phyloP scores from a whole-genome alignment of 2,329 filamentous ascomycete genomes.

The Colletotrichum costaricense region DNA sequence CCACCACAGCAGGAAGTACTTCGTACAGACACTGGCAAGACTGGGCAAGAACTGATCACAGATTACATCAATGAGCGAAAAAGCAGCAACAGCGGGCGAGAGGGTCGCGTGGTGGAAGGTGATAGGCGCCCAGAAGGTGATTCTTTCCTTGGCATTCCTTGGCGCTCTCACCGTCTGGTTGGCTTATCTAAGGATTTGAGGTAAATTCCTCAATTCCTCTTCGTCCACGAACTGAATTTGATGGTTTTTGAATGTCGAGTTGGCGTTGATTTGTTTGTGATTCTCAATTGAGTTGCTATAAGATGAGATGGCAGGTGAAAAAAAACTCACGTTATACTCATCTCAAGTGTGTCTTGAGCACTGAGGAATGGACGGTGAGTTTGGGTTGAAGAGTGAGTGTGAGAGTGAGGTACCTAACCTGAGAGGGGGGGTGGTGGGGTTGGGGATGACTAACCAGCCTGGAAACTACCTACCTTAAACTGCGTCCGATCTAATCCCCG shows the following conservation, averaged over 20 bases:
- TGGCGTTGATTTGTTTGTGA: neutral
- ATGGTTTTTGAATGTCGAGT: neutral
- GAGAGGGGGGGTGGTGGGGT: too few species aligned
- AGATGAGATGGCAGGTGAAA: neutral
- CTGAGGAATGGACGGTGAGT: neutral
- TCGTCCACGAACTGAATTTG: neutral
- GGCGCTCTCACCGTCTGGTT: slow-evolving; percentile 22
- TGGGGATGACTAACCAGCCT: neutral
- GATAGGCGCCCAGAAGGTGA: slow-evolving; percentile 26
- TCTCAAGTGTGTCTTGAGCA: neutral
- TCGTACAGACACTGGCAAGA: neutral
- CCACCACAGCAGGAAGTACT: neutral
- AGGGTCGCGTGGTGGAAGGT: slow-evolving; percentile 34
- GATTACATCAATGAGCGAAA: slow-evolving; percentile 34
- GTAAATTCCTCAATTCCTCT: neutral
- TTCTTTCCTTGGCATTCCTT: slow-evolving; percentile 22
- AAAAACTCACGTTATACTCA: neutral
- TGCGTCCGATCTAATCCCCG: neutral
- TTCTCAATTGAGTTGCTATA: neutral
- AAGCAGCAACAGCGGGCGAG: neutral
- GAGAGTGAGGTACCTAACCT: neutral
- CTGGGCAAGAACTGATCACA: neutral
- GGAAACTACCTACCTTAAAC: neutral
- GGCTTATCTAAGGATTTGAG: neutral
- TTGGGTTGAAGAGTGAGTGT: neutral